Percentiles rank a stretch among this genome's conserved stretches.
These are phyloP conservation scores for Echria macrotheca DNA, from an alignment of 495 filamentous ascomycete species.

Conservation along the genomic window DNA sequence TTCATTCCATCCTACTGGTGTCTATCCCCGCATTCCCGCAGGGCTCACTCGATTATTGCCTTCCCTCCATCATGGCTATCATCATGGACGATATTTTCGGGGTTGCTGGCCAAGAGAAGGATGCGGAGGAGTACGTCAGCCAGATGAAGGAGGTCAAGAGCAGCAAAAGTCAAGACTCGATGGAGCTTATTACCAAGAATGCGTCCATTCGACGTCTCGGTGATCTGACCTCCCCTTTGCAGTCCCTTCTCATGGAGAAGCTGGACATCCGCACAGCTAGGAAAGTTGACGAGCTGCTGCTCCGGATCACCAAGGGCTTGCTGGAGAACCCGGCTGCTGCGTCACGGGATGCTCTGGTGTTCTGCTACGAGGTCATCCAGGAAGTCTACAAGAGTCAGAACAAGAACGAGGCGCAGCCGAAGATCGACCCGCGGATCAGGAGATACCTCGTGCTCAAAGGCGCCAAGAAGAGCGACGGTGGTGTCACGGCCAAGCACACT, in stretches of 20 bases:
- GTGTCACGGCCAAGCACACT: constrained; percentile 65
- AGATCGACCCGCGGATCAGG: constrained; percentile 55
- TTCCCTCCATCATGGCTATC: constrained; percentile 67
- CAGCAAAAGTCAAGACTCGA: constrained; percentile 95
- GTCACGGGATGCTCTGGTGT: constrained; percentile 73
- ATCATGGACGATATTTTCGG: constrained; percentile 99
- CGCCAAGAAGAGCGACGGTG: constrained; percentile 58
- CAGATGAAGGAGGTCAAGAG: constrained; percentile 97
- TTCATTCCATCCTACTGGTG: constrained; percentile 83
- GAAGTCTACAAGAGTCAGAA: constrained; percentile 65
- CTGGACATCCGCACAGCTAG: constrained; percentile 70
- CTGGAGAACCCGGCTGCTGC: constrained; percentile 69
- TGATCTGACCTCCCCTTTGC: constrained; percentile 69
- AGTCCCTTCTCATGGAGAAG: constrained; percentile 71
- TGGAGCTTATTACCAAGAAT: constrained; percentile 83
- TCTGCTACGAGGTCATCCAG: constrained; percentile 90
- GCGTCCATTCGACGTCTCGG: constrained; percentile 69
- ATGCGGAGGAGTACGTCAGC: constrained; percentile 90
- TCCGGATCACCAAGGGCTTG: constrained; percentile 76
- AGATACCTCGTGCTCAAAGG: constrained; percentile 74
- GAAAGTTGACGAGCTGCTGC: constrained; percentile 86
- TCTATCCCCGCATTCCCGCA: constrained; percentile 67
- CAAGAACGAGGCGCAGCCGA: constrained; percentile 34
- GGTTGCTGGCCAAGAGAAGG: constrained; percentile 92
- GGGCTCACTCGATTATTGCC: constrained; percentile 85